Evolutionary conservation across 2,329 filamentous ascomycete genomes (phyloP).

Genomic region (Botryotinia convoluta): DNA sequence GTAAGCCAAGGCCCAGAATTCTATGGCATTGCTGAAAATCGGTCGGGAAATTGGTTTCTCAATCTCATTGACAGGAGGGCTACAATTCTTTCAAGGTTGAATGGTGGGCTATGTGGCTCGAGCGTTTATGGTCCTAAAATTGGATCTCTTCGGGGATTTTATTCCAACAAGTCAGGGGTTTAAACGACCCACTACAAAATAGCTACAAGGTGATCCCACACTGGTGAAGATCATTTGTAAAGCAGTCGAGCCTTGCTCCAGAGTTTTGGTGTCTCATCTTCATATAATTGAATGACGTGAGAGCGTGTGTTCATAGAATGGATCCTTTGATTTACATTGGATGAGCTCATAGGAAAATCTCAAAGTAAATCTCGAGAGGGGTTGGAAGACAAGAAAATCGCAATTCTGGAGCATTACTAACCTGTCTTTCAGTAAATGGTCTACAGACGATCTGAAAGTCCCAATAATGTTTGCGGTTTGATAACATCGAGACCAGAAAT

Average conservation of each 20-base stretch:
- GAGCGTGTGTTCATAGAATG: not conserved
- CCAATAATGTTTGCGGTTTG: not conserved
- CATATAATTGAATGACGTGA: not conserved
- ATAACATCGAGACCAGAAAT: not conserved
- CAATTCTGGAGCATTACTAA: not conserved
- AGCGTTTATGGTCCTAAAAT: constrained; percentile 10
- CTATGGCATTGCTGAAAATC: constrained; percentile 2
- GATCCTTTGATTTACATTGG: not conserved
- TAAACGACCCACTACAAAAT: not conserved
- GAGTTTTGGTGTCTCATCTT: not conserved
- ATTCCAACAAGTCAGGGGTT: constrained; percentile 9
- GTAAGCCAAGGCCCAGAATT: not conserved
- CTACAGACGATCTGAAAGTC: not conserved
- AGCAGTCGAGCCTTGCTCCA: constrained; percentile 9
- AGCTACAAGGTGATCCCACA: constrained; percentile 8
- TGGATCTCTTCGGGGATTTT: constrained; percentile 5
- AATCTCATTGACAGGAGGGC: not conserved
- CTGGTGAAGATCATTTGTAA: not conserved
- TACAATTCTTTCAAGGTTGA: not conserved
- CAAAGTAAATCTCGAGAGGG: not conserved
- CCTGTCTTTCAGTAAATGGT: not conserved
- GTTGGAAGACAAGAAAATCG: not conserved
- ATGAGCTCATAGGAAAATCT: not conserved
- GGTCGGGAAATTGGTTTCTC: constrained; percentile 13
- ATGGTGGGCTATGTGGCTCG: constrained; percentile 1